Base-by-base conservation (phyloP, 108 stramenopile species). In the Nitzschia palea region DNA sequence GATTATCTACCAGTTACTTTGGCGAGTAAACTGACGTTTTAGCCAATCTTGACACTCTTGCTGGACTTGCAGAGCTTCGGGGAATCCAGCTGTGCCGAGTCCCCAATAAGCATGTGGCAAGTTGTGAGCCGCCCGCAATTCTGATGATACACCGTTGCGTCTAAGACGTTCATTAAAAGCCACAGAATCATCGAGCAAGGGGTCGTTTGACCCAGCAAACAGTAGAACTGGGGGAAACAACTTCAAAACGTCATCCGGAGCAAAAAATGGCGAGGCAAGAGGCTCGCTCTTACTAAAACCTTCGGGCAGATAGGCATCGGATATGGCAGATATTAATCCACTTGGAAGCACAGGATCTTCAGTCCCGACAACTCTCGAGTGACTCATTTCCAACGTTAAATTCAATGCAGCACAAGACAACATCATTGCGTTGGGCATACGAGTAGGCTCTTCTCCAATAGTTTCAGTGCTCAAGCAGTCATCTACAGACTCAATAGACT, bases 71-170 rank as follows among this genome's bases (percentile, higher is more conserved):
- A 71, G 45, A 17, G 87, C 88, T 44, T 91, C 87, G n/a, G 86
- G 86, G 59, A 90, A 86, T 18, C 86, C 89, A 10, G 89, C 89
- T 5, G 81, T 84, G 15, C 84, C 80, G 2, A 90, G 64, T 30
- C 86, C 92, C 75, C 80, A 85, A 67, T 88, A 93, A 0, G 92
- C 92, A 74, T 93, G 92, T 8, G 92, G 92, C 61, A 93, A 71
- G 68, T 93, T 72, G 28, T 83, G 80, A 3, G 73, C 85, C 5
- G 89, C 92, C 17, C 83, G 62, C 1, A 93, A 54, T 20, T 79
- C 72, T 0, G 84, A 82, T 54, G 81, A 70, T 3, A 93, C 91
- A 25, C 92, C 90, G 48, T 79, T 32, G 25, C 72, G 44, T 33
- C 88, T 54, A 31, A 96, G 68, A 1, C 90, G 68, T 18, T 82